Evolutionary conservation across 352 stramenopile species (phyloP).

Genomic region (Pilasporangium apinafurcum): DNA sequence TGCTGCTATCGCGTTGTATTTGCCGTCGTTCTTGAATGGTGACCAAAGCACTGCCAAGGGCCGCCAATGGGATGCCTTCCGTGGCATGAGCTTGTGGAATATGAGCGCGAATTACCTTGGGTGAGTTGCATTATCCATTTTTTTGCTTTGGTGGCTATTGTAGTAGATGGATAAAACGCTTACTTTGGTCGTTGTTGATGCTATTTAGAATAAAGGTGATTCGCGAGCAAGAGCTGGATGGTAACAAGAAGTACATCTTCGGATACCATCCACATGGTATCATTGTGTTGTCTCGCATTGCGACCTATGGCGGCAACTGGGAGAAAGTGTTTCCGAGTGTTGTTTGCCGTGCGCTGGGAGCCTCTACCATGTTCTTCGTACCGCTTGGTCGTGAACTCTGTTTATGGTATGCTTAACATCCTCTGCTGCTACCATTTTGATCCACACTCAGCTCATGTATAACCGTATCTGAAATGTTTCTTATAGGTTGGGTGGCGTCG

Average conservation of each 20-base stretch:
- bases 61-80: constrained; percentile 25
- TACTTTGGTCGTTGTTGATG: neutral
- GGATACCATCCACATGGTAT: constrained; percentile 72
- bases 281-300: constrained; percentile 66
- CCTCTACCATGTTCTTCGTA: constrained; percentile 68
- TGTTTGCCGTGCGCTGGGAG: constrained; percentile 46
- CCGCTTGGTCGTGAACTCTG: constrained; percentile 59
- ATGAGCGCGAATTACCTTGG: constrained; percentile 36
- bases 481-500: constrained; percentile 18
- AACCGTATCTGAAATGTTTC: too few species aligned
- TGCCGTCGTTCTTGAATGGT: constrained; percentile 40
- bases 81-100: constrained; percentile 22
- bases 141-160: neutral
- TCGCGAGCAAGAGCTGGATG: constrained; percentile 54
- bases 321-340: constrained; percentile 53
- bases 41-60: constrained; percentile 28
- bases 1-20: constrained; percentile 47
- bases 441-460: too few species aligned
- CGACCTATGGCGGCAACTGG: constrained; percentile 60
- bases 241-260: constrained; percentile 68
- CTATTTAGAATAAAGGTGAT: constrained; percentile 42
- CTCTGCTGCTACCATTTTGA: neutral
- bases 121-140: too few species aligned
- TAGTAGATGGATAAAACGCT: neutral
- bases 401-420: constrained; percentile 27